Percentiles rank a stretch among this genome's conserved stretches.
phyloP scores from a whole-genome alignment of 495 filamentous ascomycete genomes.

The Neurospora intermedia region DNA sequence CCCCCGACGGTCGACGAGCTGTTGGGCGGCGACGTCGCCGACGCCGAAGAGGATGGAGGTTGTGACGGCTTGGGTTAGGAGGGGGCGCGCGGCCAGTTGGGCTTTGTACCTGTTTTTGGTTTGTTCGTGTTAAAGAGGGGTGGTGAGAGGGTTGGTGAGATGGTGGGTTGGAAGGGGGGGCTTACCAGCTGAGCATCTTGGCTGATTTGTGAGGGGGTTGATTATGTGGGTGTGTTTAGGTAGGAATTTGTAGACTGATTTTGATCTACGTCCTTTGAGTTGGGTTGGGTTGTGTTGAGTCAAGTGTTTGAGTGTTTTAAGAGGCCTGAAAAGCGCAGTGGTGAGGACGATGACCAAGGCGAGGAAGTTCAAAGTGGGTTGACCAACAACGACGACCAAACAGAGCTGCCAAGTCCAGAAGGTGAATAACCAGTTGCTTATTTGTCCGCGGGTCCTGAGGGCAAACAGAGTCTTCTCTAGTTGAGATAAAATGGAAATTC shows the following conservation, averaged over 20 bases:
- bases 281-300: neutral
- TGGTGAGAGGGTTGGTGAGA: neutral
- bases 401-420: neutral
- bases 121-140: neutral
- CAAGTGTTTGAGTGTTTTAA: neutral
- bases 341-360: neutral
- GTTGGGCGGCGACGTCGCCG: slow-evolving; percentile 88
- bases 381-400: neutral
- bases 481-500: neutral
- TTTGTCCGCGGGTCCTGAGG: neutral
- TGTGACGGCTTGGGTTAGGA: slow-evolving; percentile 81
- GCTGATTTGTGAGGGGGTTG: neutral
- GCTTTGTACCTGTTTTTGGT: slow-evolving; percentile 64
- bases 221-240: neutral
- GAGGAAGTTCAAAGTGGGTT: neutral
- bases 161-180: neutral
- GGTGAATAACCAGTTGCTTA: neutral
- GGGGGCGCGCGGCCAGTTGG: slow-evolving; percentile 65
- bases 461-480: neutral
- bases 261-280: neutral
- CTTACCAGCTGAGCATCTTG: neutral
- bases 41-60: slow-evolving; percentile 83
- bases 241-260: neutral
- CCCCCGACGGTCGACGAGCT: slow-evolving; percentile 76
- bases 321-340: neutral